These are phyloP conservation scores for Beauveria australis DNA, from an alignment of 2,329 filamentous ascomycete species.

Conservation along the genomic window DNA sequence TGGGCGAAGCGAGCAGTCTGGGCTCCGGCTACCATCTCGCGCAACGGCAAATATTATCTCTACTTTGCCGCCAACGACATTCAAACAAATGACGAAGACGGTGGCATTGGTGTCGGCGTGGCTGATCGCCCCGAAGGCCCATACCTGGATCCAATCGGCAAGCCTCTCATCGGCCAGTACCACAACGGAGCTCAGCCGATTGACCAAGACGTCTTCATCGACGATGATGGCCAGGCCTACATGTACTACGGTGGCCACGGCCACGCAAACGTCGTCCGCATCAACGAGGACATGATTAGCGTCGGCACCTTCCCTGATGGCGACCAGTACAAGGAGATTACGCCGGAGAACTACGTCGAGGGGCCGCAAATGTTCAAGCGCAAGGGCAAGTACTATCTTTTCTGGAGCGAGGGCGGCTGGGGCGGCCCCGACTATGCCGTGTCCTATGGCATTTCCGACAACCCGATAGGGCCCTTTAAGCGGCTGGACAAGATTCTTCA, in stretches of 20 bases:
- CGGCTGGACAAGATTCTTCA: constrained; percentile 31
- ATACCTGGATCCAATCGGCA: constrained; percentile 26
- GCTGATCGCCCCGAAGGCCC: constrained; percentile 27
- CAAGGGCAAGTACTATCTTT: constrained; percentile 36
- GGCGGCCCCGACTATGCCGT: constrained; percentile 37
- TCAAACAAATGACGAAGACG: constrained; percentile 27
- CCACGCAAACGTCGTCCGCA: constrained; percentile 32
- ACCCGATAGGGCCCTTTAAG: constrained; percentile 32
- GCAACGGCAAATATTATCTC: constrained; percentile 38
- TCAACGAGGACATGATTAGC: constrained; percentile 34
- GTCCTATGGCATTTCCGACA: constrained; percentile 34
- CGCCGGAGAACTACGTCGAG: constrained; percentile 30
- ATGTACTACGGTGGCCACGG: constrained; percentile 32
- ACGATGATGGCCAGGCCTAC: constrained; percentile 35
- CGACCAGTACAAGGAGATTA: constrained; percentile 34
- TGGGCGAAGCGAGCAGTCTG: constrained; percentile 40
- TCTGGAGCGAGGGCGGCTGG: constrained; percentile 41
- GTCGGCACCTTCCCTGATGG: constrained; percentile 33
- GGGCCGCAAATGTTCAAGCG: constrained; percentile 36
- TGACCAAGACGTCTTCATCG: constrained; percentile 32
- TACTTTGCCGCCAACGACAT: constrained; percentile 44
- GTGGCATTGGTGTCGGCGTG: constrained; percentile 29
- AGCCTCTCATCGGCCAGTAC: constrained; percentile 28
- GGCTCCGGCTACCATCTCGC: constrained; percentile 37
- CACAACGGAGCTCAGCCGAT: constrained; percentile 39